Conservation (phyloP, 257 asterid species). For the Lycium barbarum region DNA sequence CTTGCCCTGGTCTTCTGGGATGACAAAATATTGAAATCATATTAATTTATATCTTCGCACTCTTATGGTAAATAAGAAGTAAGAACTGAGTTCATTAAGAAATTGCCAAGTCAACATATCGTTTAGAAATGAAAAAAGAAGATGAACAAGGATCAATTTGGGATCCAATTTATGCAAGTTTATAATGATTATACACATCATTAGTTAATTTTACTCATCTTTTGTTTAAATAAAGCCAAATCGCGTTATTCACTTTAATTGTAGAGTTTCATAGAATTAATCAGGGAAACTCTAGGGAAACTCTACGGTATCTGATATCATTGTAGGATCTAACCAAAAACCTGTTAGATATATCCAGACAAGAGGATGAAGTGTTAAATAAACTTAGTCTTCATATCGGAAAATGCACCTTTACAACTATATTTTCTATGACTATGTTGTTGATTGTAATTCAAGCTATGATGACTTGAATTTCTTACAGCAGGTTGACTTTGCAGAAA, state of each 20-base stretch:
- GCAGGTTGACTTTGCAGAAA: not conserved
- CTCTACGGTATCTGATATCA: not conserved
- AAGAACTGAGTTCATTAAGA: not conserved
- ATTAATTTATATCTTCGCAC: not conserved
- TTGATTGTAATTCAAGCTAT: not conserved
- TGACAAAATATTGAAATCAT: slow-evolving; percentile 10
- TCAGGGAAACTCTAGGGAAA: not conserved
- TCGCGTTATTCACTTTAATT: not conserved
- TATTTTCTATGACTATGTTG: slow-evolving; percentile 13
- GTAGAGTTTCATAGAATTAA: not conserved
- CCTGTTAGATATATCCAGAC: not conserved
- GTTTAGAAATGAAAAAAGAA: not conserved
- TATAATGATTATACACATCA: slow-evolving; percentile 3
- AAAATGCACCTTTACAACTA: not conserved
- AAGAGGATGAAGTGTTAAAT: not conserved
- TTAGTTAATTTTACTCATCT: not conserved
- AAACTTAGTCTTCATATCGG: not conserved
- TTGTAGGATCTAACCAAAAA: not conserved
- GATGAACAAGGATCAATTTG: not conserved
- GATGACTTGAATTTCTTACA: slow-evolving; percentile 20
- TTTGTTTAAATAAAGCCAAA: not conserved
- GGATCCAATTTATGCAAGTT: not conserved
- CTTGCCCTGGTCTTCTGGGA: not conserved
- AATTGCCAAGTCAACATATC: not conserved
- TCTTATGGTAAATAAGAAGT: not conserved